Conservation (phyloP, 257 asterid genomes). For the Nicotiana tomentosiformis region DNA sequence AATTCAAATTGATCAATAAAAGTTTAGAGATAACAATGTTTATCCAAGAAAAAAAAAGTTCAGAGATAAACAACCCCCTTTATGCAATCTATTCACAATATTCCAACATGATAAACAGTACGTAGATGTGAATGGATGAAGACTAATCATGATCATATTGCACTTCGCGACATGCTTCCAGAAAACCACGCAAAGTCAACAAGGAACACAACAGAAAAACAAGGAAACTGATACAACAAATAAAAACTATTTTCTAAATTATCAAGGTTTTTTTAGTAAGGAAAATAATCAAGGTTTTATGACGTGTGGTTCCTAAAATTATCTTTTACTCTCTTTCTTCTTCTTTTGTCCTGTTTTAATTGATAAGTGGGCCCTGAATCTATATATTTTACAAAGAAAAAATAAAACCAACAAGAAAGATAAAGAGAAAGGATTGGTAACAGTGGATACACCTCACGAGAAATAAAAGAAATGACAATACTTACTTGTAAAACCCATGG, state of each 20-base stretch:
- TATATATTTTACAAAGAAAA: neutral
- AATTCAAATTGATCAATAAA: neutral
- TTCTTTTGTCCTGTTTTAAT: neutral
- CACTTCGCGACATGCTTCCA: neutral
- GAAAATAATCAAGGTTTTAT: neutral
- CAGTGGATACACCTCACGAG: neutral
- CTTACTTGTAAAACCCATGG: constrained; percentile 82
- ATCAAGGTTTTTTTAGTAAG: neutral
- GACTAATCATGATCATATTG: neutral
- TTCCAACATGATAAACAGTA: neutral
- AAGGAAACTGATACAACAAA: neutral
- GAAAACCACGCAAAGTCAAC: neutral
- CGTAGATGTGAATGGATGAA: neutral
- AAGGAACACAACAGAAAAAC: neutral
- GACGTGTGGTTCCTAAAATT: neutral
- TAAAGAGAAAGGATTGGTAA: neutral
- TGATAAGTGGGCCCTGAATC: neutral
- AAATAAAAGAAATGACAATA: neutral
- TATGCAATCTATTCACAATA: neutral
- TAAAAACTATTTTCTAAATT: neutral
- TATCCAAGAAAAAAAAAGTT: neutral
- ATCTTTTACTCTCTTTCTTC: neutral
- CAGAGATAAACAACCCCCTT: neutral
- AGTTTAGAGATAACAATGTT: neutral
- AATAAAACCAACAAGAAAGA: neutral